These are phyloP conservation scores for Lecanicillium sp. DNA, from an alignment of 2,329 filamentous ascomycete genomes.

Conservation along the genomic window DNA sequence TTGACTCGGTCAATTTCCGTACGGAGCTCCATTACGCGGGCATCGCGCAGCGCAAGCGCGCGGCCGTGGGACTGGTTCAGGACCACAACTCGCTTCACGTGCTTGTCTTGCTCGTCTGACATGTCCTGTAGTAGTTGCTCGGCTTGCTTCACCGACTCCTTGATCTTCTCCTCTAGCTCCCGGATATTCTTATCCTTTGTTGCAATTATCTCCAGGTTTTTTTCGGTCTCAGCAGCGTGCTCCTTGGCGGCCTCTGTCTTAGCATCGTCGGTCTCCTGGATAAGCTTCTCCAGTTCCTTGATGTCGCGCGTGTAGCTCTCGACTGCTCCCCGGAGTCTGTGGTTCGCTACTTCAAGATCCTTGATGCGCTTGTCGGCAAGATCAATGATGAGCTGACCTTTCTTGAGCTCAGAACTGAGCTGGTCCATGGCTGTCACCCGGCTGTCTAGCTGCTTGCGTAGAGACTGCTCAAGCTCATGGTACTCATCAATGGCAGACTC, in stretches of 20 bases:
- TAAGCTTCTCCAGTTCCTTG: constrained; percentile 45
- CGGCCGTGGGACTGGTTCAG: constrained; percentile 39
- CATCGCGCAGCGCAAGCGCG: constrained; percentile 46
- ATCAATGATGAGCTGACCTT: constrained; percentile 27
- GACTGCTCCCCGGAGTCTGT: constrained; percentile 45
- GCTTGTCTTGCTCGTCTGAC: constrained; percentile 29
- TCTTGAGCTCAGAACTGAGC: constrained; percentile 36
- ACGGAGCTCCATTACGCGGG: constrained; percentile 42
- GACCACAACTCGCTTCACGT: constrained; percentile 25
- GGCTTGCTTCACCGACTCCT: constrained; percentile 32
- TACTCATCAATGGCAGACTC: constrained; percentile 56
- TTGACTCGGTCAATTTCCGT: constrained; percentile 44
- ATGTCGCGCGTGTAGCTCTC: constrained; percentile 50
- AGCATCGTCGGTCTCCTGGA: constrained; percentile 41
- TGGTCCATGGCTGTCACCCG: constrained; percentile 46
- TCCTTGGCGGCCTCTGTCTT: constrained; percentile 25
- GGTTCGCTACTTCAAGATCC: constrained; percentile 45
- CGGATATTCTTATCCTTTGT: constrained; percentile 32
- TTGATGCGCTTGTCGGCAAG: constrained; percentile 34
- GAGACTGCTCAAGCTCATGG: constrained; percentile 47
- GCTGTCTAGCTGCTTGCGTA: constrained; percentile 51
- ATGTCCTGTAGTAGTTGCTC: constrained; percentile 35
- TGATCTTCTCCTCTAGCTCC: constrained; percentile 41
- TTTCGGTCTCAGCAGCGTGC: constrained; percentile 30
- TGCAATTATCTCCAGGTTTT: constrained; percentile 28